phyloP scores from a whole-genome alignment of 169 alveolate genomes.

The Babesia divergens region DNA sequence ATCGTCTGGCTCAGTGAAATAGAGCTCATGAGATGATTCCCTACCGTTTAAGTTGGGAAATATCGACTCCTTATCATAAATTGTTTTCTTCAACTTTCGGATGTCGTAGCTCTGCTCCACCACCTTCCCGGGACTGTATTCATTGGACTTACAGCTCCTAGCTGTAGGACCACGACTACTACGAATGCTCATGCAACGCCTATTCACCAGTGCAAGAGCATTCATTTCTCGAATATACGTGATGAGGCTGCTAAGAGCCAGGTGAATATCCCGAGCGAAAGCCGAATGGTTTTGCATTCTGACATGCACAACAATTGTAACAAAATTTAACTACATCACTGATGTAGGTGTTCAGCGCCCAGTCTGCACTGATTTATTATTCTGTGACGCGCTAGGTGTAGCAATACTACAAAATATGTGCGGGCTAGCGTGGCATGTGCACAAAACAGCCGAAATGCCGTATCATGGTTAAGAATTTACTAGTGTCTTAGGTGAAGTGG shows the following conservation, averaged over 20 bases:
- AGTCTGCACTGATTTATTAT: too few relatives aligned
- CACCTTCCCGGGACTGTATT: background rate
- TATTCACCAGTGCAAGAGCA: background rate
- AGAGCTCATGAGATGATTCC: background rate
- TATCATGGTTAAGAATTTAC: too few relatives aligned
- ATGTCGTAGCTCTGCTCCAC: background rate
- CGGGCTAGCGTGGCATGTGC: too few relatives aligned
- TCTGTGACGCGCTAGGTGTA: too few relatives aligned
- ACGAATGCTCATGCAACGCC: background rate
- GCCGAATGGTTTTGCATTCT: too few relatives aligned
- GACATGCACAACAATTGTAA: too few relatives aligned
- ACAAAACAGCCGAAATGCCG: too few relatives aligned
- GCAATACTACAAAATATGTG: too few relatives aligned
- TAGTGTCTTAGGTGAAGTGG: too few relatives aligned
- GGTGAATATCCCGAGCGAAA: background rate
- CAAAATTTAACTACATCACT: too few relatives aligned
- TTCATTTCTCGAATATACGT: background rate
- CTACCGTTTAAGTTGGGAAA: slow-evolving; percentile 1
- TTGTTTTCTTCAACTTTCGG: background rate
- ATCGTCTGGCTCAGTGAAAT: background rate
- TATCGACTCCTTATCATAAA: background rate
- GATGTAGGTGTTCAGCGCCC: too few relatives aligned
- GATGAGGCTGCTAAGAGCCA: background rate
- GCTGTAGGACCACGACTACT: background rate
- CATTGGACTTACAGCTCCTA: too few relatives aligned